These are phyloP conservation scores for Vanrija sp. DNA, from an alignment of 1,284 basidiomycete species.

Conservation along the genomic window DNA sequence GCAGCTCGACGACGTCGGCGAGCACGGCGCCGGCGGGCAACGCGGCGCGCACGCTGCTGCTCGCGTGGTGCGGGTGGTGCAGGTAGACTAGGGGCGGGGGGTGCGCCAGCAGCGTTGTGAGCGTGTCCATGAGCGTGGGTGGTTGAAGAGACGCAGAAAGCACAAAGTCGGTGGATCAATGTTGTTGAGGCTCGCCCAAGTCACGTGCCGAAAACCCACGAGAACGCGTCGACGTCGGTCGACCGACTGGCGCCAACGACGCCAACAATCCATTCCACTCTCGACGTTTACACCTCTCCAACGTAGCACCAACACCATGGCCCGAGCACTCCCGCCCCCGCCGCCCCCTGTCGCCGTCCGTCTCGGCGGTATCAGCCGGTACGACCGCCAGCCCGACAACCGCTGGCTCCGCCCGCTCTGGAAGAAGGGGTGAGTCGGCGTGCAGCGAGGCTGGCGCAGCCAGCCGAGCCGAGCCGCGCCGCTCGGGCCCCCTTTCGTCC, in stretches of 20 bases:
- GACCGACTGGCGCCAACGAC: not conserved
- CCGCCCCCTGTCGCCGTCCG: conserved; percentile 18
- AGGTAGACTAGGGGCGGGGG: conserved; percentile 68
- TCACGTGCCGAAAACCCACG: too few species aligned
- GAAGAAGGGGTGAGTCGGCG: conserved; percentile 27
- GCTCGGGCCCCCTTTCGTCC: not conserved
- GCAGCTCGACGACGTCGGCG: conserved; percentile 63
- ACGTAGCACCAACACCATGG: conserved; percentile 15
- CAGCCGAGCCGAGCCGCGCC: not conserved
- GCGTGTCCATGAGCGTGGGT: conserved; percentile 15
- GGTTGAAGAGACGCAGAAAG: not conserved
- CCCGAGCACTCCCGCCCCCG: conserved; percentile 20
- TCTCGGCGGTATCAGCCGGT: conserved; percentile 15
- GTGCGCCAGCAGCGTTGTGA: conserved; percentile 55
- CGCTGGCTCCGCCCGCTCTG: conserved; percentile 20
- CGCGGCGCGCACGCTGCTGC: conserved; percentile 25
- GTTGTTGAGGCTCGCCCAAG: too few species aligned
- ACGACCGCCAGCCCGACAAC: conserved; percentile 10
- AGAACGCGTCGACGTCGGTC: not conserved
- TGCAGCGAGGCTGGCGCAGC: too few species aligned
- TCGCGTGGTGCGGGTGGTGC: conserved; percentile 58
- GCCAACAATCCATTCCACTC: not conserved
- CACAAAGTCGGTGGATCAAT: too few species aligned
- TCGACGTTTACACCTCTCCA: not conserved
- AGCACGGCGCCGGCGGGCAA: conserved; percentile 45